These are phyloP conservation scores for Ophiobolus disseminans DNA, from an alignment of 2,329 filamentous ascomycete genomes.

Conservation along the genomic window DNA sequence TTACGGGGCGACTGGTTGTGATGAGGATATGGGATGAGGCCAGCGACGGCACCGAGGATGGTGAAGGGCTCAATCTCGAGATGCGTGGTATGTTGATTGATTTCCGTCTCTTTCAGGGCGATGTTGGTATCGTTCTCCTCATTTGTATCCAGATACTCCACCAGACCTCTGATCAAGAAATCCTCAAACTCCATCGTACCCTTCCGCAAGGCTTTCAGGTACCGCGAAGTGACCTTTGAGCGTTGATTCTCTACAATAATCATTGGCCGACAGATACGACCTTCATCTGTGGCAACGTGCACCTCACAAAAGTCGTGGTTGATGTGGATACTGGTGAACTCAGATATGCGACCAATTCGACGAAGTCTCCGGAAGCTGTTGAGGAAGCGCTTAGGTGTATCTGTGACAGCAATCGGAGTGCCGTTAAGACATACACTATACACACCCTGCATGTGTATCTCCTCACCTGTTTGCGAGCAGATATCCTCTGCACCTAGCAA, in stretches of 20 bases:
- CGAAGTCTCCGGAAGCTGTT: slow-evolving; percentile 84
- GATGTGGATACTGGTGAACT: slow-evolving; percentile 95
- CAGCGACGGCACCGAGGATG: slow-evolving; percentile 91
- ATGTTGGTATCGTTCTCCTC: slow-evolving; percentile 98
- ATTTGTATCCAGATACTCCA: slow-evolving; percentile 97
- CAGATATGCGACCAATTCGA: slow-evolving; percentile 88
- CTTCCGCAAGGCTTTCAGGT: slow-evolving; percentile 80
- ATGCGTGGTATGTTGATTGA: slow-evolving; percentile 85
- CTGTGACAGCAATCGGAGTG: slow-evolving; percentile 86
- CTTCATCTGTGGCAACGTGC: slow-evolving; percentile 96
- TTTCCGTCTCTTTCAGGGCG: slow-evolving; percentile 84
- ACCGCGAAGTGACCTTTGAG: slow-evolving; percentile 78
- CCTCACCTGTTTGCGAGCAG: slow-evolving; percentile 78
- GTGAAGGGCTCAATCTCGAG: slow-evolving; percentile 98
- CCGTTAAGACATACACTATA: slow-evolving; percentile 97
- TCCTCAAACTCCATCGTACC: slow-evolving; percentile 92
- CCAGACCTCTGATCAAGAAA: slow-evolving; percentile 85
- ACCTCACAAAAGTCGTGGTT: slow-evolving; percentile 92
- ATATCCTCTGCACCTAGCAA: slow-evolving; percentile 85
- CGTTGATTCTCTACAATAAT: slow-evolving; percentile 92
- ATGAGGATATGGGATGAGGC: slow-evolving; percentile 95
- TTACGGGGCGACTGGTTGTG: slow-evolving; percentile 99
- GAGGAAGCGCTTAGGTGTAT: slow-evolving; percentile 85
- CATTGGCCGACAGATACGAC: slow-evolving; percentile 91
- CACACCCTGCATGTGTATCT: slow-evolving; percentile 82